Base-by-base conservation (phyloP, 139 green algal species). In the Eudorina sp. region DNA sequence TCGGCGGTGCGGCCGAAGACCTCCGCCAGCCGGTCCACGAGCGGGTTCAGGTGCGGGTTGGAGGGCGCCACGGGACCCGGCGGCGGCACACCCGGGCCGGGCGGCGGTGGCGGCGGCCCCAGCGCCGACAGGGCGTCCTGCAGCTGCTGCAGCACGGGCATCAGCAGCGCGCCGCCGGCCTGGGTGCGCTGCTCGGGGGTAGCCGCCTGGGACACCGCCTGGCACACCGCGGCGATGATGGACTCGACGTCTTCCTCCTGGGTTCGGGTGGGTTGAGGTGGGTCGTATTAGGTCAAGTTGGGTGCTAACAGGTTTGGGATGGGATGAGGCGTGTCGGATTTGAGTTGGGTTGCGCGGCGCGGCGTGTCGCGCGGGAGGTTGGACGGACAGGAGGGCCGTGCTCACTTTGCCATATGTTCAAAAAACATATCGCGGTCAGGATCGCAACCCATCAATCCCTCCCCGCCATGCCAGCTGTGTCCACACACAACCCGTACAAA, bases 21-120 rank as follows among this genome's bases (percentile, higher is more conserved):
- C 64, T 90, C 93, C 36, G 94, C 92, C 5, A 97, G 66, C 14
- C 95, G 86, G 69, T 97, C 95, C 53, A 95, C 74, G 40, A 96
- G 84, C 23, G 94, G 90, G 53, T 95, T 68, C 8, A 96, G 84
- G 38, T 88, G 31, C 36, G 75, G 72, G 72, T 36, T 7, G 8
- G 34, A 19, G 27, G 48, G 25, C 25, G 58, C 23, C 53, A 74
- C 48, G 62, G 31, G 25, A 13, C 73, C 53, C 18, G 69, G 69
- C 31, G 21, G 84, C 51, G 8, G 38, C 27, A 60, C 55, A 1
- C 38, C 78, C 40, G 78, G 14, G 18, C 8, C 18, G 43, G 21
- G 51, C 11, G 13, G 34, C n/a, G 27, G 82, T 34, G 64, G 66
- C 36, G 70, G 13, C 72, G 70, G 46, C 19, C 66, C 53, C 43